Evolutionary conservation across 2,329 filamentous ascomycete species (phyloP), one percentile per base, ranked within the genome.

Genomic region (Chrysosporium keratinophilum): DNA sequence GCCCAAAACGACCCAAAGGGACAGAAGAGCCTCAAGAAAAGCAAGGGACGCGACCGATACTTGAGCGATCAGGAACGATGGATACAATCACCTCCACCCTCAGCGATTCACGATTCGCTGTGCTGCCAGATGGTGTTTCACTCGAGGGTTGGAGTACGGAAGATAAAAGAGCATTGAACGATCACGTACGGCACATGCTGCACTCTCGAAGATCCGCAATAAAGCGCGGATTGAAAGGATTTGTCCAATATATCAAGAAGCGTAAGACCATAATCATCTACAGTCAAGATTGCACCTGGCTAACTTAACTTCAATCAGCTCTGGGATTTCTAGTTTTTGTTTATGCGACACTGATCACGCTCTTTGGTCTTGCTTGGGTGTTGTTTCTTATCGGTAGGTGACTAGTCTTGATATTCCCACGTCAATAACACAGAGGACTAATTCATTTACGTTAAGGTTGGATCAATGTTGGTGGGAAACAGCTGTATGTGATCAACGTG

Each of bases 331-430:
- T 90, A 52, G 85, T 95, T 55, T 93, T 87, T 0, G 71, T 94
- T 3, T 95, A 95, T 67, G 88, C 87, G 7, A 83, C 79, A 0
- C 75, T 91, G 17, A 90, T 95, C 61, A 93, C 88, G 0, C 74
- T 90, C 0, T 95, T 94, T 61, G 88, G 88, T 63, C 75, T 91
- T 11, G 86, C 86, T 0, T 95, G 88, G 88, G 88, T 95, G 1
- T 77, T 94, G n/a, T 93, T 91, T 70, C 74, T 94, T 52, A 95
- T 95, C 65, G 87, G 84, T 74, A 68, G 54, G 67, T 56, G 33
- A 15, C 14, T 1, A 2, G 19, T 37, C n/a, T 12, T 12, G 5
- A 17, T 43, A 4, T 14, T n/a, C 12, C 17, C 3, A 19, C 6
- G 7, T 9, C 17, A 23, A 23, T 45, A 40, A 28, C 23, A 28